Evolutionary conservation across 192 early-diverging fungal genomes (phyloP).

Genomic region (Phycomyces blakesleeanus): DNA sequence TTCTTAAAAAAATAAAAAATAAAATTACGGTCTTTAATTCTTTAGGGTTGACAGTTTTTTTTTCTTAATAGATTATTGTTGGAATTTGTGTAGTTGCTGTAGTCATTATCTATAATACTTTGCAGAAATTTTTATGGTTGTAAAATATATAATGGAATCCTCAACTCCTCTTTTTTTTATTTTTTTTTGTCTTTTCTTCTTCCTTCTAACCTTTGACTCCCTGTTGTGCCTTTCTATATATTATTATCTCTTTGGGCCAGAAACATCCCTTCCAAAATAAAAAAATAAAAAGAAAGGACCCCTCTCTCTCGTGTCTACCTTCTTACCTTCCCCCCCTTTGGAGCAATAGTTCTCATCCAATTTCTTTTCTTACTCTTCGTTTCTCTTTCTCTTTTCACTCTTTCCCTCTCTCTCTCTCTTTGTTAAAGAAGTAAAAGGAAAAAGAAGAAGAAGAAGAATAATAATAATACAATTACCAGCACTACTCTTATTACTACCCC

Average conservation of each 20-base stretch:
- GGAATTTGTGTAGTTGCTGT: too few relatives aligned
- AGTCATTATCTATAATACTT: too few relatives aligned
- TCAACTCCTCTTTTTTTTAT: neutral
- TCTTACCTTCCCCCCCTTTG: neutral
- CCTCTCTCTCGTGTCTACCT: neutral
- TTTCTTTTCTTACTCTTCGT: neutral
- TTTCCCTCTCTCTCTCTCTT: neutral
- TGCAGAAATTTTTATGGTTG: too few relatives aligned
- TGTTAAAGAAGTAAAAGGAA: too few relatives aligned
- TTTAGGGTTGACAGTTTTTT: too few relatives aligned
- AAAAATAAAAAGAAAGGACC: neutral
- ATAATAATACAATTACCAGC: too few relatives aligned
- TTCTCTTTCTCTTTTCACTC: neutral
- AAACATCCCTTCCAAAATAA: neutral
- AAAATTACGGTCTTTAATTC: too few relatives aligned
- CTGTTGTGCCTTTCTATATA: neutral
- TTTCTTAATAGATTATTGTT: too few relatives aligned
- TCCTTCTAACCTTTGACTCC: neutral
- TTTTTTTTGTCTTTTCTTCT: neutral
- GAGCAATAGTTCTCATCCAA: neutral
- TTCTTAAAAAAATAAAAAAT: too few relatives aligned
- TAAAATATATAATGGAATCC: neutral
- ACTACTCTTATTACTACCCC: too few relatives aligned
- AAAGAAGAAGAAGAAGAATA: neutral
- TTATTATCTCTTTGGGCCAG: too few relatives aligned